A percentile compares a stretch with the other conserved stretches of the same genome.
phyloP scores from a whole-genome alignment of 2,329 filamentous ascomycete species.

The Fusarium anguioides region DNA sequence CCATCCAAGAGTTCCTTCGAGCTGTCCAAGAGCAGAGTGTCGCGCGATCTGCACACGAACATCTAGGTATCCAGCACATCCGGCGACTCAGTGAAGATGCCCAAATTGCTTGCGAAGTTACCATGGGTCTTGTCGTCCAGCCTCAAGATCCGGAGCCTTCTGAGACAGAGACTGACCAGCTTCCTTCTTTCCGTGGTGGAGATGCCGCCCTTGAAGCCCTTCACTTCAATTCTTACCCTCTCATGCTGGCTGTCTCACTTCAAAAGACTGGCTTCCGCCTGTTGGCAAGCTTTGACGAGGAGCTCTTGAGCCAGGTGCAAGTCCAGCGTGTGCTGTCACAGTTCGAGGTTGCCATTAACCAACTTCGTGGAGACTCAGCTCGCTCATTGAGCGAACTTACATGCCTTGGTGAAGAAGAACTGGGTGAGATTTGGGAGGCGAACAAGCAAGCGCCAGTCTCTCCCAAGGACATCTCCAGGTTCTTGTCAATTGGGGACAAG shows the following conservation, averaged over 20 bases:
- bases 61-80: conserved; percentile 52
- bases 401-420: conserved; percentile 52
- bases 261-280: conserved; percentile 64
- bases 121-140: conserved; percentile 62
- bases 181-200: conserved; percentile 60
- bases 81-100: conserved; percentile 57
- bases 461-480: conserved; percentile 20
- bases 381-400: conserved; percentile 51
- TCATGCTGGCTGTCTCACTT: conserved; percentile 72
- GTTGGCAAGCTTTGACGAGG: conserved; percentile 72
- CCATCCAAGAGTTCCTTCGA: conserved; percentile 41
- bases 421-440: conserved; percentile 49
- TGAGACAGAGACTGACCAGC: conserved; percentile 33
- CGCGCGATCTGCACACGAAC: conserved; percentile 45
- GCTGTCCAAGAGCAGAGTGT: conserved; percentile 45
- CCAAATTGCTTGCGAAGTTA: conserved; percentile 66
- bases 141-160: conserved; percentile 51
- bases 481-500: conserved; percentile 34
- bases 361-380: conserved; percentile 56
- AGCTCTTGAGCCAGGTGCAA: conserved; percentile 60
- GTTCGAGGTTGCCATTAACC: conserved; percentile 60
- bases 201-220: conserved; percentile 69
- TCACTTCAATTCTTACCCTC: conserved; percentile 66
- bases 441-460: conserved; percentile 40
- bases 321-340: conserved; percentile 65